Conservation (phyloP, 75 land plant genomes). For the Cryptomeria japonica region DNA sequence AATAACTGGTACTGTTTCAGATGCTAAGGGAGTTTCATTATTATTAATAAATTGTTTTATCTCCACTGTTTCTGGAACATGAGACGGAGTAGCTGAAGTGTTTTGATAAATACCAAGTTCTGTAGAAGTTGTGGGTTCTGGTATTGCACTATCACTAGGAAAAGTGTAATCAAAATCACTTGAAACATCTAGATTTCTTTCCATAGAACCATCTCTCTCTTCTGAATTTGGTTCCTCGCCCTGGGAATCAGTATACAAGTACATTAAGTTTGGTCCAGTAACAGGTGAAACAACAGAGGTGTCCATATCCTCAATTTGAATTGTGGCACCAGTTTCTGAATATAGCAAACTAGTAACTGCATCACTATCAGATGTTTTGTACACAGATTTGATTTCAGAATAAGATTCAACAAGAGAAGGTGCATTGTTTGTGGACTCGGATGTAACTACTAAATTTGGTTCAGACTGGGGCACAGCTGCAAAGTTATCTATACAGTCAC, state of each 20-base stretch:
- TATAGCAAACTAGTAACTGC: background rate
- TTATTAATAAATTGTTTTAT: background rate
- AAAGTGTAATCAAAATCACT: background rate
- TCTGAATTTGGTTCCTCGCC: background rate
- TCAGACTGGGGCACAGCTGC: background rate
- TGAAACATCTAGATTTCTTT: constrained; percentile 3
- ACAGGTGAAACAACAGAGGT: background rate
- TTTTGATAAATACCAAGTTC: background rate
- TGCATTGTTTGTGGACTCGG: background rate
- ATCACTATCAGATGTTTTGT: background rate
- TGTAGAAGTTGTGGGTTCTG: constrained; percentile 5
- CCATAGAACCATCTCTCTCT: background rate
- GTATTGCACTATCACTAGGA: background rate
- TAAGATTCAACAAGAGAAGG: background rate
- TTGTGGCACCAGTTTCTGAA: background rate
- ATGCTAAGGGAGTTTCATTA: constrained; percentile 3
- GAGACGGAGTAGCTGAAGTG: background rate
- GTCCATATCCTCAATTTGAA: background rate
- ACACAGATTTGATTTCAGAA: background rate
- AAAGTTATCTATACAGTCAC: background rate
- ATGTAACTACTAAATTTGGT: background rate
- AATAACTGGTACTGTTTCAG: constrained; percentile 4
- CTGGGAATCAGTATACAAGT: background rate
- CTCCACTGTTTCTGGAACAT: constrained; percentile 6
- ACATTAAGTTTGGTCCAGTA: background rate